phyloP scores from a whole-genome alignment of 768 basidiomycete species.

The button mushroom (Agaricus bisporus) region DNA sequence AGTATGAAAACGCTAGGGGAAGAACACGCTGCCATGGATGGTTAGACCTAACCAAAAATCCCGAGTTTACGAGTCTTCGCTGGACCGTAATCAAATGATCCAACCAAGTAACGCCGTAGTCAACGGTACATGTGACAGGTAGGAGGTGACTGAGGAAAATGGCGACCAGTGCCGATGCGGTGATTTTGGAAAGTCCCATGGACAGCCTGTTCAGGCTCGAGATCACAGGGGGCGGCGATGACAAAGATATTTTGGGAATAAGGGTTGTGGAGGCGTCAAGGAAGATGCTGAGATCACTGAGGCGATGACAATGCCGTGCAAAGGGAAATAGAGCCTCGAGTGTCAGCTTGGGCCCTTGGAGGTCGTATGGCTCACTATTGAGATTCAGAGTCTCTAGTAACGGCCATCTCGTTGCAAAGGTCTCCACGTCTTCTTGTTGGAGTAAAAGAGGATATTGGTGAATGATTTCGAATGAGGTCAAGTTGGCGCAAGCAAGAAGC shows the following conservation, averaged over 20 bases:
- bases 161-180: not conserved
- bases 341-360: slow-evolving; percentile 19
- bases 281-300: slow-evolving; percentile 27
- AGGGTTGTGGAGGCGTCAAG: slow-evolving; percentile 19
- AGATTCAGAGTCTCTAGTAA: slow-evolving; percentile 31
- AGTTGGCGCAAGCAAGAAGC: slow-evolving; percentile 21
- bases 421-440: slow-evolving; percentile 32
- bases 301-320: slow-evolving; percentile 25
- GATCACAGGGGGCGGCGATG: slow-evolving; percentile 4
- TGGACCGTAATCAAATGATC: not conserved
- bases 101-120: slow-evolving; percentile 4
- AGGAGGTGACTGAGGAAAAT: slow-evolving; percentile 6
- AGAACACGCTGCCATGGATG: too few relatives aligned
- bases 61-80: too few relatives aligned
- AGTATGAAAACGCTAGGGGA: too few relatives aligned
- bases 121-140: not conserved
- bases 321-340: slow-evolving; percentile 28
- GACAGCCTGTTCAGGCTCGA: slow-evolving; percentile 1
- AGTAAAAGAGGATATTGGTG: slow-evolving; percentile 27
- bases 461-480: slow-evolving; percentile 23
- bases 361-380: slow-evolving; percentile 31
- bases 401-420: slow-evolving; percentile 36
- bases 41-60: too few relatives aligned
- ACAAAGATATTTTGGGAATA: not conserved
- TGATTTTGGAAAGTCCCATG: slow-evolving; percentile 9